phyloP scores from a whole-genome alignment of 306 rosid species.

The Prunus kanzakura region DNA sequence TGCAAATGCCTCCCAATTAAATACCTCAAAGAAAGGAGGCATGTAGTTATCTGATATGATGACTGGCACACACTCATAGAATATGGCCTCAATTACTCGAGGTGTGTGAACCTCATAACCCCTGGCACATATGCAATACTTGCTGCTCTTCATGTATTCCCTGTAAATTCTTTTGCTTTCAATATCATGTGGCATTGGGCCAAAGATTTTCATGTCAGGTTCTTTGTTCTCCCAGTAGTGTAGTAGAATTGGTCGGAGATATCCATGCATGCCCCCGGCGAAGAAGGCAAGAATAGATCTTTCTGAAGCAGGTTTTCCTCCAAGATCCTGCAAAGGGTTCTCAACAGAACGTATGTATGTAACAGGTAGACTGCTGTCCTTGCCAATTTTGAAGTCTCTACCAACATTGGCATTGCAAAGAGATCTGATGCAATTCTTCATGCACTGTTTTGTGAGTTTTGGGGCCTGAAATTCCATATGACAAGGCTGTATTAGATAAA shows the following conservation, averaged over 20 bases:
- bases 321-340: constrained; percentile 47
- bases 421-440: constrained; percentile 64
- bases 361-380: constrained; percentile 74
- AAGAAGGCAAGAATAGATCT: constrained; percentile 68
- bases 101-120: constrained; percentile 84
- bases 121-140: constrained; percentile 81
- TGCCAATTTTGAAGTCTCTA: constrained; percentile 69
- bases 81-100: constrained; percentile 67
- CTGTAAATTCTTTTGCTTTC: constrained; percentile 64
- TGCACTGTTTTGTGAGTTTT: constrained; percentile 45
- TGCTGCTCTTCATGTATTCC: constrained; percentile 80
- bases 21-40: constrained; percentile 59
- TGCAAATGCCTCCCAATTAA: constrained; percentile 48
- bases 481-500: background rate
- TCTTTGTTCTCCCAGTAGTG: constrained; percentile 67
- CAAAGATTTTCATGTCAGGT: constrained; percentile 74
- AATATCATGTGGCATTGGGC: constrained; percentile 65
- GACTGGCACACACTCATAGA: constrained; percentile 56
- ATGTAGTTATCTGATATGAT: constrained; percentile 44
- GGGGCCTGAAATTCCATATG: constrained; percentile 59
- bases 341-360: constrained; percentile 57
- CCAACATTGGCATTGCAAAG: constrained; percentile 79
- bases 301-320: constrained; percentile 61
- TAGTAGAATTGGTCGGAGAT: constrained; percentile 67
- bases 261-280: constrained; percentile 76